Percentiles rank a stretch among this genome's conserved stretches.
These are phyloP conservation scores for Syncephalastrum sp. DNA, from an alignment of 371 early-diverging fungal species.

Conservation along the genomic window DNA sequence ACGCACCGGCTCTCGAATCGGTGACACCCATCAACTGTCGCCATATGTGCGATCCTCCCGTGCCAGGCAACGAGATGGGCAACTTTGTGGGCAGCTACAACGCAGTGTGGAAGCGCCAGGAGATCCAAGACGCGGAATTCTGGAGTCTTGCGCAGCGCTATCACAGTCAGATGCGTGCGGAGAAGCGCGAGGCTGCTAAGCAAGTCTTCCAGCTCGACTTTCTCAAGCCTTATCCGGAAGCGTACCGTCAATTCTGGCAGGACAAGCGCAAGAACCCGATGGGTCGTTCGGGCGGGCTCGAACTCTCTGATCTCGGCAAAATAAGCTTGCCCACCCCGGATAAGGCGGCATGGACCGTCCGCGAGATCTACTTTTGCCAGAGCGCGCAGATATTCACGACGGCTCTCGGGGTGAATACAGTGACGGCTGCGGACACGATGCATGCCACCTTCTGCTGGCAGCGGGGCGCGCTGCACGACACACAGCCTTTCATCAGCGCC, in stretches of 20 bases:
- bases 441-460: constrained; percentile 36
- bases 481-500: neutral
- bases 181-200: constrained; percentile 19
- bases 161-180: constrained; percentile 13
- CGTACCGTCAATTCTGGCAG: constrained; percentile 26
- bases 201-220: constrained; percentile 19
- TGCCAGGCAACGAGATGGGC: constrained; percentile 30
- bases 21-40: constrained; percentile 41
- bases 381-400: constrained; percentile 29
- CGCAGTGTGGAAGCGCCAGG: neutral
- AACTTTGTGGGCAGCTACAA: constrained; percentile 37
- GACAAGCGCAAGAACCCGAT: constrained; percentile 19
- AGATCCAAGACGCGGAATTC: constrained; percentile 3
- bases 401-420: constrained; percentile 22
- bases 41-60: constrained; percentile 27
- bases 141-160: constrained; percentile 33
- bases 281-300: constrained; percentile 40
- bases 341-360: constrained; percentile 12
- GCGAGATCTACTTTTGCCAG: constrained; percentile 34
- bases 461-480: constrained; percentile 16
- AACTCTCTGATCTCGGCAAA: constrained; percentile 40
- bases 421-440: constrained; percentile 19
- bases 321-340: constrained; percentile 5
- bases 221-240: constrained; percentile 28
- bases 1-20: constrained; percentile 7